phyloP scores from a whole-genome alignment of 2,329 filamentous ascomycete species.

The Huntiella decipiens region DNA sequence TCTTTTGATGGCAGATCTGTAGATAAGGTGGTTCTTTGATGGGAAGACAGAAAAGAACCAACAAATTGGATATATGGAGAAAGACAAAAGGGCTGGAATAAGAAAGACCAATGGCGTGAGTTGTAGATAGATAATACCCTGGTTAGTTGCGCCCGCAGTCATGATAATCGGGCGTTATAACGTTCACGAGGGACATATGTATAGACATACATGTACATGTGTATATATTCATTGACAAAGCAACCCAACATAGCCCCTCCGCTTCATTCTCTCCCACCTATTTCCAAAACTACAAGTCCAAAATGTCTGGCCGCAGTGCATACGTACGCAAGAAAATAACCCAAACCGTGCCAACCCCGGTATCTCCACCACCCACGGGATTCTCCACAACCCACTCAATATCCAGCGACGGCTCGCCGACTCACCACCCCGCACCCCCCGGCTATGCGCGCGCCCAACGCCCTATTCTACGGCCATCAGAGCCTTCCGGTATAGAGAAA shows the following conservation, averaged over 20 bases:
- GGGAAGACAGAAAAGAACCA: background rate
- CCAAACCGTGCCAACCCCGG: slow-evolving; percentile 22
- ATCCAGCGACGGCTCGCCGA: slow-evolving; percentile 5
- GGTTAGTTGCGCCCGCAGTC: no score
- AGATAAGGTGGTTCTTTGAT: background rate
- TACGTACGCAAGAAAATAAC: slow-evolving; percentile 40
- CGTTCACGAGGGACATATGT: no score
- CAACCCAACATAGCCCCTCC: no score
- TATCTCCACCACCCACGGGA: background rate
- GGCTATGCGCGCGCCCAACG: slow-evolving; percentile 25
- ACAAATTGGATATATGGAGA: background rate
- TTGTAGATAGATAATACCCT: no score
- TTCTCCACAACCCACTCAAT: background rate
- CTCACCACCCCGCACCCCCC: background rate
- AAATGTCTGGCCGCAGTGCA: slow-evolving; percentile 39
- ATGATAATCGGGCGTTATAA: no score
- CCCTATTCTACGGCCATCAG: slow-evolving; percentile 27
- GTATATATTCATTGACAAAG: no score
- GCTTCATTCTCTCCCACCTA: background rate
- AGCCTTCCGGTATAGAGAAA: slow-evolving; percentile 35
- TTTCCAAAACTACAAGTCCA: slow-evolving; percentile 5
- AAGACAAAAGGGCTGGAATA: background rate
- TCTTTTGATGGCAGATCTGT: background rate
- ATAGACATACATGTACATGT: no score
- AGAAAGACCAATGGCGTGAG: background rate